Evolutionary conservation across 78 protist species (phyloP), one percentile per base, ranked within the genome.

Genomic region (Pigoraptor vietnamica): DNA sequence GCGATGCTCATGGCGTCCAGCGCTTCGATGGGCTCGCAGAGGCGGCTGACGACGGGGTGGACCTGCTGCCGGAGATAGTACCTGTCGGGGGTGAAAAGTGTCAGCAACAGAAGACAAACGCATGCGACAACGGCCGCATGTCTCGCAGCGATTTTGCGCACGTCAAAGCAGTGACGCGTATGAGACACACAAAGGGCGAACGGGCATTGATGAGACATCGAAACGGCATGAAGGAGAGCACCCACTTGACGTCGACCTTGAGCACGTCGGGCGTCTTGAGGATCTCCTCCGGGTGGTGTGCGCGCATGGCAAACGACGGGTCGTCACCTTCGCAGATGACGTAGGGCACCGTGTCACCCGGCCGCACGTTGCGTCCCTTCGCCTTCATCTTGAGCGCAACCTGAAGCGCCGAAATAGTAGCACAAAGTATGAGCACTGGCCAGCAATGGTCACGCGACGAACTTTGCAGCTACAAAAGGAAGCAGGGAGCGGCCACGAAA

Each of bases 321-420:
- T 38, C 79, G 29, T 81, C 39, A 1, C 94, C 96, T 33, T 0
- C 37, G 90, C 97, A 96, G 81, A 99, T 93, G 33, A 99, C 96
- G 90, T 98, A 99, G 56, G 93, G 97, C 9, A 98, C 96, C 91
- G 94, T 90, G n/a, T 96, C 99, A 82, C 98, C 98, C 10, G 90
- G 92, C 6, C 94, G 95, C 14, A 95, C 98, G 0, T 83, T n/a
- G 56, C 83, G 55, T 21, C 56, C 91, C 25, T 37, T 14, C 0
- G 39, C 95, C 93, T 25, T 37, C 93, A 91, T 39, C 38, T 89
- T 40, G 90, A 56, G 37, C 25, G 90, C 81, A 24, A 88, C 93
- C 67, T 82, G 23, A 39, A 33, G 37, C 25, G 67, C 14, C 67
- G 67, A 21, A 48, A 48, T 21, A 48, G 6, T 21, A 48, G 29